Evolutionary conservation across 2,329 filamentous ascomycete genomes (phyloP).

Genomic region (Trichoderma asperellum): DNA sequence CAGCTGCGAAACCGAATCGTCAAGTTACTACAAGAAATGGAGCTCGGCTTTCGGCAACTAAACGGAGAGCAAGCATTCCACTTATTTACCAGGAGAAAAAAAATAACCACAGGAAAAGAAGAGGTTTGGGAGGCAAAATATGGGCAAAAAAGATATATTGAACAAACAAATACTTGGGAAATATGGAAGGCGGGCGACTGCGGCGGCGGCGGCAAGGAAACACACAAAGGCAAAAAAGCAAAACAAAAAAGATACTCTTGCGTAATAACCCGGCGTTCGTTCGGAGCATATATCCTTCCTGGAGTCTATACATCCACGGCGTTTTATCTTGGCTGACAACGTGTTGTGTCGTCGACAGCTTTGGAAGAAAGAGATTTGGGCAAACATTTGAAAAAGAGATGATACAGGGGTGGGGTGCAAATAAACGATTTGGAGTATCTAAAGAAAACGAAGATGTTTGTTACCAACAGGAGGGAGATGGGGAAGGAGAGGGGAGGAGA

Average conservation of each 20-base stretch:
- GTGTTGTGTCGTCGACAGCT: slow-evolving; percentile 19
- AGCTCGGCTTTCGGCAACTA: slow-evolving; percentile 44
- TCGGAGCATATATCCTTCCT: slow-evolving; percentile 27
- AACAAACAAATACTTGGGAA: slow-evolving; percentile 11
- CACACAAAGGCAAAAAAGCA: neutral
- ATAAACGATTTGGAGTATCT: slow-evolving; percentile 12
- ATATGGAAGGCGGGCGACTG: slow-evolving; percentile 19
- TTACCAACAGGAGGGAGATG: neutral
- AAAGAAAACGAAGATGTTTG: neutral
- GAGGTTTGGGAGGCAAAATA: neutral
- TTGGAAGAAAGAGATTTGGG: slow-evolving; percentile 11
- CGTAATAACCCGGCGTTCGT: slow-evolving; percentile 30
- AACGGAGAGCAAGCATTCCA: neutral
- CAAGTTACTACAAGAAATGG: slow-evolving; percentile 54
- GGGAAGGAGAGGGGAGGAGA: neutral
- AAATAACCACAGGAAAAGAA: neutral
- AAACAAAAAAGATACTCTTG: slow-evolving; percentile 8
- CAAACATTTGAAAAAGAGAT: neutral
- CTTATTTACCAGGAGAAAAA: neutral
- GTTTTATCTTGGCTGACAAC: slow-evolving; percentile 30
- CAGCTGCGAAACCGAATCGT: slow-evolving; percentile 74
- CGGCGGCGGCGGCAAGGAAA: slow-evolving; percentile 8
- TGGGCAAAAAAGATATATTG: neutral
- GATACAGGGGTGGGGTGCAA: neutral
- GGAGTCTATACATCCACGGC: slow-evolving; percentile 30